Percentiles rank a stretch among this genome's conserved stretches.
Conservation (phyloP, 1,284 basidiomycete species). For the Pascua sp. region DNA sequence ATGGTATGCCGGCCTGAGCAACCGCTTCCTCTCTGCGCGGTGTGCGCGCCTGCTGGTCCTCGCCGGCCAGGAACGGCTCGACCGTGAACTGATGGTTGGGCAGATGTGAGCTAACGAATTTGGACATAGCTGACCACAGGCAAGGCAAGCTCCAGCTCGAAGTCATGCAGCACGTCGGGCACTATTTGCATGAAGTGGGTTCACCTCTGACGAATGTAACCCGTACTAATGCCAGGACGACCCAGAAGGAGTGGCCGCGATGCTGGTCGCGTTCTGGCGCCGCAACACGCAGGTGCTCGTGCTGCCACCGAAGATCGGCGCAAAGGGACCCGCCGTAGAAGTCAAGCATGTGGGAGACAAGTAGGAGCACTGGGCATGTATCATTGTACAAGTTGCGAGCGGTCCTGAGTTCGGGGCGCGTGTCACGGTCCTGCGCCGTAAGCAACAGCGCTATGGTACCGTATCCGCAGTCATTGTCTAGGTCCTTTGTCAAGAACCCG, state of each 20-base stretch:
- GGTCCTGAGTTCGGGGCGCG: too few species aligned
- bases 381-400: too few species aligned
- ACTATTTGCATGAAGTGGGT: slow-evolving; percentile 86
- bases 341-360: slow-evolving; percentile 78
- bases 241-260: slow-evolving; percentile 70
- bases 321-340: slow-evolving; percentile 10
- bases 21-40: slow-evolving; percentile 68
- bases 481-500: too few species aligned
- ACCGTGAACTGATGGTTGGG: slow-evolving; percentile 91
- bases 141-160: slow-evolving; percentile 94
- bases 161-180: slow-evolving; percentile 81
- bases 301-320: slow-evolving; percentile 49
- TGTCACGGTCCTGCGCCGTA: too few species aligned
- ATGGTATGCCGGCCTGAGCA: slow-evolving; percentile 85
- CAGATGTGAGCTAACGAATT: slow-evolving; percentile 64
- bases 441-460: too few species aligned
- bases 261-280: slow-evolving; percentile 83
- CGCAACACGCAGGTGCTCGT: slow-evolving; percentile 74
- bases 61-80: slow-evolving; percentile 88
- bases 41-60: slow-evolving; percentile 82
- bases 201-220: not conserved
- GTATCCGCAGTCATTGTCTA: too few species aligned
- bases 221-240: slow-evolving; percentile 61
- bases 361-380: slow-evolving; percentile 24
- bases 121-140: slow-evolving; percentile 16